Conservation (phyloP, 305 asterid species). For the Fraxinus ornus region DNA sequence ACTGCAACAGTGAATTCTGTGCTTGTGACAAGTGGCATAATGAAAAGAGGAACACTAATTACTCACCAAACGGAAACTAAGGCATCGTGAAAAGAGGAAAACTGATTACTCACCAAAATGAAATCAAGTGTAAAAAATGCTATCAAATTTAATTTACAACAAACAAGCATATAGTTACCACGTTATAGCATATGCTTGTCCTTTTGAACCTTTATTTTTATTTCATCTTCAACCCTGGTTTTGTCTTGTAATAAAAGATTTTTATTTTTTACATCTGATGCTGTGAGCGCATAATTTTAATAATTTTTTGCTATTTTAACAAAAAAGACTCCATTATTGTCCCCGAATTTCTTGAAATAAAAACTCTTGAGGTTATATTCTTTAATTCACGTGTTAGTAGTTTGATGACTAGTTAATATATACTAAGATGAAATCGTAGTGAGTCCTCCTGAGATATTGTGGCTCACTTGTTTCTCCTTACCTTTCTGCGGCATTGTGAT, state of each 20-base stretch:
- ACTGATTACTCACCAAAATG: neutral
- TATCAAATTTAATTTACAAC: neutral
- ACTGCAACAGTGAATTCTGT: slow-evolving; percentile 5
- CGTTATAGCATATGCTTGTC: neutral
- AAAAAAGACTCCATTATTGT: neutral
- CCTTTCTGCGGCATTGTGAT: neutral
- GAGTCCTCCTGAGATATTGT: neutral
- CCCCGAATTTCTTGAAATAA: neutral
- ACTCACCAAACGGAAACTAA: neutral
- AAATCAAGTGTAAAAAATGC: neutral
- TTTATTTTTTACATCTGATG: no score
- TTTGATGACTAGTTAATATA: neutral
- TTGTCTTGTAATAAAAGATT: neutral
- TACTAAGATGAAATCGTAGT: neutral
- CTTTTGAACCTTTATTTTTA: neutral
- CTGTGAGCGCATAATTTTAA: neutral
- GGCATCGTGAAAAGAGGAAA: neutral
- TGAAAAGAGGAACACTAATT: neutral
- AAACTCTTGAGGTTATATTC: neutral
- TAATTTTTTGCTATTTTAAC: neutral
- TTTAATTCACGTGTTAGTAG: neutral
- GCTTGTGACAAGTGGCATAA: slow-evolving; percentile 2
- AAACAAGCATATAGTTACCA: neutral
- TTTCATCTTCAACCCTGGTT: neutral
- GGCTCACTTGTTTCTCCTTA: neutral